Conservation (phyloP, 345 rosid genomes). For the Pugionium dolabratum region DNA sequence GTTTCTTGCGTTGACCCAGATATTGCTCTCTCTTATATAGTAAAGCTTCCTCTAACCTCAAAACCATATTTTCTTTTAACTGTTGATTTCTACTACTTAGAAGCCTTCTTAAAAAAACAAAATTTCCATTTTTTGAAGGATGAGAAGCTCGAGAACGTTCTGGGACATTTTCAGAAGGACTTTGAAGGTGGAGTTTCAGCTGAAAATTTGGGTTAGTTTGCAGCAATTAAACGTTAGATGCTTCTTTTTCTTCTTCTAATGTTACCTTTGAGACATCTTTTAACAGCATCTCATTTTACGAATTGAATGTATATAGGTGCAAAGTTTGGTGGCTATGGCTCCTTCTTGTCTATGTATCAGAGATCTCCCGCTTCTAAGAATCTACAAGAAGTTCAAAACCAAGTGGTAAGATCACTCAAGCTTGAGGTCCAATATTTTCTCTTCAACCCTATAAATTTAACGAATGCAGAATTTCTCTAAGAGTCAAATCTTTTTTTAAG, state of each 20-base stretch:
- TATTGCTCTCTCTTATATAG: conserved; percentile 74
- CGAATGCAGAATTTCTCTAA: conserved; percentile 24
- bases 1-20: conserved; percentile 69
- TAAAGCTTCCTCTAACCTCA: conserved; percentile 42
- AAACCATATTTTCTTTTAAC: conserved; percentile 8
- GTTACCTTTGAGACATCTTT: conserved; percentile 18
- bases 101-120: neutral
- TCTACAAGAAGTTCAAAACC: conserved; percentile 37
- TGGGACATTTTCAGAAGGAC: conserved; percentile 77
- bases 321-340: conserved; percentile 47
- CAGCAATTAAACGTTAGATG: conserved; percentile 18
- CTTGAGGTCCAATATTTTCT: conserved; percentile 46
- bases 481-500: conserved; percentile 39
- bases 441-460: conserved; percentile 15
- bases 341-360: conserved; percentile 42
- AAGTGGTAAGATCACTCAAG: conserved; percentile 44
- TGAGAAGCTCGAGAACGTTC: conserved; percentile 61
- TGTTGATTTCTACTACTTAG: conserved; percentile 27
- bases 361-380: conserved; percentile 41
- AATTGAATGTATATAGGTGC: conserved; percentile 41
- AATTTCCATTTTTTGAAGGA: conserved; percentile 40
- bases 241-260: conserved; percentile 3
- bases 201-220: conserved; percentile 64
- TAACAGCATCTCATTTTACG: neutral
- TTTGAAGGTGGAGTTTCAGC: conserved; percentile 83